Percentiles rank a stretch among this genome's conserved stretches.
Conservation (phyloP, 1,284 basidiomycete genomes). For the Hymenochaete sp. region DNA sequence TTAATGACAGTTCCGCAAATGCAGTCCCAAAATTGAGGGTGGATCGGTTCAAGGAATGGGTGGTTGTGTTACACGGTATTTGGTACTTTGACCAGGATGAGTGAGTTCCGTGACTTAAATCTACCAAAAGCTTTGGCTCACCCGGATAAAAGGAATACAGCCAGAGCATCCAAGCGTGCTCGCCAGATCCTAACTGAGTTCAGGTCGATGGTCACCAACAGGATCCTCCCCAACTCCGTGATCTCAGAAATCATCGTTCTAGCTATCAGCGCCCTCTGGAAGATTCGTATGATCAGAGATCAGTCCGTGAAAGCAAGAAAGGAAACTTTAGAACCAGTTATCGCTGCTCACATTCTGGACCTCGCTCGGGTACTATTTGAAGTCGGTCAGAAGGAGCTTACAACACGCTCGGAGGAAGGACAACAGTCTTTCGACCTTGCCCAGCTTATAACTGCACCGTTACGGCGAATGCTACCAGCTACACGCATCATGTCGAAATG, state of each 20-base stretch:
- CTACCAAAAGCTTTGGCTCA: constrained; percentile 21
- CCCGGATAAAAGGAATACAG: too few relatives aligned
- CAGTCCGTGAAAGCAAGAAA: constrained; percentile 25
- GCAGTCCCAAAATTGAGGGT: constrained; percentile 34
- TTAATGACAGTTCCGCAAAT: constrained; percentile 26
- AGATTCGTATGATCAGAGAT: constrained; percentile 61
- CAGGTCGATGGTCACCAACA: constrained; percentile 49
- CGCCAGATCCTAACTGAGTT: constrained; percentile 47
- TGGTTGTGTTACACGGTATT: constrained; percentile 64
- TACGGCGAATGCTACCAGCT: constrained; percentile 80
- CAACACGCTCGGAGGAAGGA: constrained; percentile 34
- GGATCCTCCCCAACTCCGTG: constrained; percentile 66
- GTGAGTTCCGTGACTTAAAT: constrained; percentile 33
- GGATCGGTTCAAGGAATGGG: constrained; percentile 59
- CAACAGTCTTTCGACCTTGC: constrained; percentile 43
- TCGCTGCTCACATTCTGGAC: constrained; percentile 66
- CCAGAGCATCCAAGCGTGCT: constrained; percentile 38
- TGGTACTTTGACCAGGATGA: constrained; percentile 55
- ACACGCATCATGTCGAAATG: constrained; percentile 86
- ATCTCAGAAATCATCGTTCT: constrained; percentile 72
- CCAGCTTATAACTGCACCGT: constrained; percentile 75
- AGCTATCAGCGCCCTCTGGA: constrained; percentile 74
- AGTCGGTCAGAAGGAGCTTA: constrained; percentile 52
- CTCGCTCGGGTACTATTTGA: constrained; percentile 62
- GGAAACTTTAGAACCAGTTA: constrained; percentile 51